These are phyloP conservation scores for Castanea mollissima DNA, from an alignment of 306 rosid genomes.

Conservation along the genomic window DNA sequence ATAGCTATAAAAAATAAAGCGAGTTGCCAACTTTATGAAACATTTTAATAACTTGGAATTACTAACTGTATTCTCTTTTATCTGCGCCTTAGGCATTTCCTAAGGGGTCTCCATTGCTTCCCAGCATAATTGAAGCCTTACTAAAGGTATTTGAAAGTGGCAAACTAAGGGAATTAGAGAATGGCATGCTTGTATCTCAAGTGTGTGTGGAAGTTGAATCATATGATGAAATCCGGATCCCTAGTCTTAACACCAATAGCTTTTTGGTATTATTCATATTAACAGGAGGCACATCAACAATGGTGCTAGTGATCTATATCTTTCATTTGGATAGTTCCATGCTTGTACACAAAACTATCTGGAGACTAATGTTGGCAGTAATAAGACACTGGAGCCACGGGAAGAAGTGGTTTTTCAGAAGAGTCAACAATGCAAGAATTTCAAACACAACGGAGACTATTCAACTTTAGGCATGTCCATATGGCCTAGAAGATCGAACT, in stretches of 20 bases:
- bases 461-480: too few relatives aligned
- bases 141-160: slow-evolving; percentile 35
- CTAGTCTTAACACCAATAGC: slow-evolving; percentile 38
- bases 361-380: slow-evolving; percentile 16
- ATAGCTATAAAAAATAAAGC: too few relatives aligned
- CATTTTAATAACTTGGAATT: too few relatives aligned
- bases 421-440: slow-evolving; percentile 15
- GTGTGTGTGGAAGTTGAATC: slow-evolving; percentile 19
- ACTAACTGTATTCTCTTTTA: not conserved
- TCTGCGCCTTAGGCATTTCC: slow-evolving; percentile 36
- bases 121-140: slow-evolving; percentile 26
- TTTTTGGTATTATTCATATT: slow-evolving; percentile 35
- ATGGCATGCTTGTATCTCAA: slow-evolving; percentile 33
- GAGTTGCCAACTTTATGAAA: not conserved
- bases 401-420: slow-evolving; percentile 22
- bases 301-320: slow-evolving; percentile 30
- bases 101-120: slow-evolving; percentile 32
- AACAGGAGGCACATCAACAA: slow-evolving; percentile 43
- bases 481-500: too few relatives aligned
- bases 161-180: slow-evolving; percentile 22
- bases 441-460: not conserved
- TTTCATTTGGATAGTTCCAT: not conserved
- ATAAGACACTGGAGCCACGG: slow-evolving; percentile 23
- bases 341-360: slow-evolving; percentile 2
- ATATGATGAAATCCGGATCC: slow-evolving; percentile 1